phyloP scores from a whole-genome alignment of 2,329 filamentous ascomycete genomes.

The Fusarium kyushuense region DNA sequence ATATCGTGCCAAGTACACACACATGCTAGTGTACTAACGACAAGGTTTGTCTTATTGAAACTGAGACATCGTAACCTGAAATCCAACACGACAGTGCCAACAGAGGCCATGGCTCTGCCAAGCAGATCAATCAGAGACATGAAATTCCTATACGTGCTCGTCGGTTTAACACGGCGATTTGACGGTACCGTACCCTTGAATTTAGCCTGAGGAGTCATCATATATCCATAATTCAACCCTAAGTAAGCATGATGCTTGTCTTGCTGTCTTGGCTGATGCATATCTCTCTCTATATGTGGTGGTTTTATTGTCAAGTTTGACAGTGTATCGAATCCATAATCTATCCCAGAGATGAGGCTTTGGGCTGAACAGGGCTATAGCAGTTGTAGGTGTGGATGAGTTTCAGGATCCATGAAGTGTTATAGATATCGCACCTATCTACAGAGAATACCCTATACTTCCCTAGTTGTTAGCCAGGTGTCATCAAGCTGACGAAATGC shows the following conservation, averaged over 20 bases:
- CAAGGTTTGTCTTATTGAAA: constrained; percentile 21
- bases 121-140: constrained; percentile 4
- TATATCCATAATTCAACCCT: neutral
- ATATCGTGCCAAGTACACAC: constrained; percentile 6
- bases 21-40: neutral
- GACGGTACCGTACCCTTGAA: neutral
- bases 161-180: neutral
- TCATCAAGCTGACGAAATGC: neutral
- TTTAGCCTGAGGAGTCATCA: constrained; percentile 3
- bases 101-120: constrained; percentile 1
- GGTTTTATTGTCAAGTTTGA: neutral
- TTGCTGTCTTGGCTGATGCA: neutral
- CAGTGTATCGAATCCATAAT: neutral
- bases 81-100: too few species aligned
- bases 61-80: too few species aligned
- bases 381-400: neutral
- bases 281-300: neutral
- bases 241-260: neutral
- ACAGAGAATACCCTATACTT: neutral
- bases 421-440: constrained; percentile 1
- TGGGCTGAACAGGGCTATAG: neutral
- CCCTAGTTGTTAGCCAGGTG: neutral
- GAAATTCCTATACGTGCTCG: neutral
- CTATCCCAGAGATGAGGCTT: neutral
- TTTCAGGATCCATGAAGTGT: constrained; percentile 8